These are phyloP conservation scores for Hymenoscyphus albidus DNA, from an alignment of 2,329 filamentous ascomycete species.

Conservation along the genomic window DNA sequence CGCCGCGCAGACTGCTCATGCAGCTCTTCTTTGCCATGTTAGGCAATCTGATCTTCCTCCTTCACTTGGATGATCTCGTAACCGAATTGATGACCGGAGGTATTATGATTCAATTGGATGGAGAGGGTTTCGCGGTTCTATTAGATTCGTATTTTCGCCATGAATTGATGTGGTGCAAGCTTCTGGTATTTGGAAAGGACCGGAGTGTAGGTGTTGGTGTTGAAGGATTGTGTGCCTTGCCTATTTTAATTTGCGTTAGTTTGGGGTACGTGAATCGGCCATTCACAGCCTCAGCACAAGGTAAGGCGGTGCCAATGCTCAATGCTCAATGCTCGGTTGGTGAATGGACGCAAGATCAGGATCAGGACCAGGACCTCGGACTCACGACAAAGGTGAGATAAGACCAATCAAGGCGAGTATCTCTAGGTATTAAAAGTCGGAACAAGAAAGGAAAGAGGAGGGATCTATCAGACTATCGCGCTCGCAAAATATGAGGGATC, in stretches of 20 bases:
- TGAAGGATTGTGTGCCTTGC: constrained; percentile 20
- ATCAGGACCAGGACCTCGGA: not conserved
- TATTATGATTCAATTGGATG: not conserved
- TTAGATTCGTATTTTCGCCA: constrained; percentile 8
- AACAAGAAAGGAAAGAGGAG: constrained; percentile 18
- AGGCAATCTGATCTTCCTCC: constrained; percentile 9
- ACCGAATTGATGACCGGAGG: not conserved
- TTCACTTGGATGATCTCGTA: constrained; percentile 6
- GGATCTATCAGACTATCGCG: not conserved
- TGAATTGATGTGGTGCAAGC: constrained; percentile 8
- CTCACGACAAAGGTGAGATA: constrained; percentile 8
- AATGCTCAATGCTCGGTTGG: not conserved
- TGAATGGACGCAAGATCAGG: not conserved
- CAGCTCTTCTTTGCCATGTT: constrained; percentile 32
- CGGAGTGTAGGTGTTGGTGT: not conserved
- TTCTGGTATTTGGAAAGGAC: constrained; percentile 1
- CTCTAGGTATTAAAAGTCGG: constrained; percentile 18
- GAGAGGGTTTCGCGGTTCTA: constrained; percentile 5
- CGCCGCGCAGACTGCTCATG: constrained; percentile 26
- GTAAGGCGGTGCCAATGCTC: not conserved
- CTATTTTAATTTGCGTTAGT: constrained; percentile 6
- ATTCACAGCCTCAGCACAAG: constrained; percentile 8
- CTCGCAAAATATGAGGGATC: not conserved
- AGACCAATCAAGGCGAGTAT: constrained; percentile 21
- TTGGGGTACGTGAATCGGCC: constrained; percentile 1